phyloP scores from a whole-genome alignment of 345 rosid species.

The Aurinia saxatilis region DNA sequence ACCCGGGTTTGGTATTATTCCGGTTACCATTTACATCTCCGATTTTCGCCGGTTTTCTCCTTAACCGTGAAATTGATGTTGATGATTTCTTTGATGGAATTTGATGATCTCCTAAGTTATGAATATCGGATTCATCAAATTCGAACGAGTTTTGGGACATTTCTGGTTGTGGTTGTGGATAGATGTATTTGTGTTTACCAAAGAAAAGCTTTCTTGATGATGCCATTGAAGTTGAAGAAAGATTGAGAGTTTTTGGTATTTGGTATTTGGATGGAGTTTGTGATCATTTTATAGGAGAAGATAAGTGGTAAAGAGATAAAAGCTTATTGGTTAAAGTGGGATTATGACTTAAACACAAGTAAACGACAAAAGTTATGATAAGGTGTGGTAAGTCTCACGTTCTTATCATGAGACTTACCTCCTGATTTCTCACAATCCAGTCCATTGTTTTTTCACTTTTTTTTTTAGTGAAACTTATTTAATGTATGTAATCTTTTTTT shows the following conservation, averaged over 20 bases:
- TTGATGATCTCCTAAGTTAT: constrained; percentile 23
- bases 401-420: constrained; percentile 19
- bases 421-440: not conserved
- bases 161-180: constrained; percentile 31
- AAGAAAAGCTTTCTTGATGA: constrained; percentile 41
- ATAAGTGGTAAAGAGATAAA: constrained; percentile 26
- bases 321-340: constrained; percentile 17
- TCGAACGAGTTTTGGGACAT: constrained; percentile 31
- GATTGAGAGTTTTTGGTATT: no score
- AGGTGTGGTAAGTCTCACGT: constrained; percentile 17
- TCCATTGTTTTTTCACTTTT: not conserved
- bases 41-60: constrained; percentile 32
- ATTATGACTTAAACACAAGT: constrained; percentile 18
- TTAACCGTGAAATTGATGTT: constrained; percentile 30
- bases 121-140: constrained; percentile 57
- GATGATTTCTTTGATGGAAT: constrained; percentile 3
- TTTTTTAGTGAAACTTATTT: not conserved
- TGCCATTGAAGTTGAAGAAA: constrained; percentile 36
- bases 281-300: constrained; percentile 27
- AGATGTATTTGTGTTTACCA: constrained; percentile 38
- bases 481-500: no score
- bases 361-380: constrained; percentile 15
- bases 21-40: constrained; percentile 7
- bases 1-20: constrained; percentile 30
- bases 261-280: not conserved